These are phyloP conservation scores for Lactarius indigo DNA, from an alignment of 768 basidiomycete genomes.

Conservation along the genomic window DNA sequence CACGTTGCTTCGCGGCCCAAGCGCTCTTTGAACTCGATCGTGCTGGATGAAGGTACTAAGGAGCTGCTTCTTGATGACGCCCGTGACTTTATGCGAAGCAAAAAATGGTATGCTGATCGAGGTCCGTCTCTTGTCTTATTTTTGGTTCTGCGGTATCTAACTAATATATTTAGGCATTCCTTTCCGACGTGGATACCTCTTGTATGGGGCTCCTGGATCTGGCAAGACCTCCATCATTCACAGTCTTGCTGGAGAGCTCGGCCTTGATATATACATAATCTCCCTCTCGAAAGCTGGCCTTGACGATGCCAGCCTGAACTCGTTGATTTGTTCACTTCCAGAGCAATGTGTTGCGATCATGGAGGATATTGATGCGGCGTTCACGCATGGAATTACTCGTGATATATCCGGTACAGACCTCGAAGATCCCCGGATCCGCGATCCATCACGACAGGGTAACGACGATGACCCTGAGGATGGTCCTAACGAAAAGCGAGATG, in stretches of 20 bases:
- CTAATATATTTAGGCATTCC: slow-evolving; percentile 46
- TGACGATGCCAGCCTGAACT: slow-evolving; percentile 57
- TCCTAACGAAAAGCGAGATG: slow-evolving; percentile 14
- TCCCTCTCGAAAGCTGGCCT: slow-evolving; percentile 60
- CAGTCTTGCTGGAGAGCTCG: slow-evolving; percentile 72
- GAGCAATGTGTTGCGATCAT: slow-evolving; percentile 71
- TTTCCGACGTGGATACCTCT: slow-evolving; percentile 75
- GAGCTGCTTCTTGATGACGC: slow-evolving; percentile 66
- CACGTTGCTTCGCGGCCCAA: slow-evolving; percentile 57
- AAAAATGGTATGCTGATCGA: slow-evolving; percentile 68
- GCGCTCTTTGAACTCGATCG: slow-evolving; percentile 61
- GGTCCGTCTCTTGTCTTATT: slow-evolving; percentile 35
- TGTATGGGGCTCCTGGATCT: slow-evolving; percentile 71
- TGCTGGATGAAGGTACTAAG: slow-evolving; percentile 66
- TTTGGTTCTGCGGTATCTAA: not conserved
- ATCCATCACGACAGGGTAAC: slow-evolving; percentile 28
- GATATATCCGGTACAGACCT: slow-evolving; percentile 27
- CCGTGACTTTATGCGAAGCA: slow-evolving; percentile 63
- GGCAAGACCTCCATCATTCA: slow-evolving; percentile 81
- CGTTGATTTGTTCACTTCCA: slow-evolving; percentile 62
- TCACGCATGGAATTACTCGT: slow-evolving; percentile 43
- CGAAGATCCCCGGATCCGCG: slow-evolving; percentile 31
- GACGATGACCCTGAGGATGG: slow-evolving; percentile 3
- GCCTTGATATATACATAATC: slow-evolving; percentile 68
- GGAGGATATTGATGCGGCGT: slow-evolving; percentile 83